A percentile compares a stretch with the other conserved stretches of the same genome.
Conservation (phyloP, 768 basidiomycete species). For the Naganishia vaughanmartiniae region DNA sequence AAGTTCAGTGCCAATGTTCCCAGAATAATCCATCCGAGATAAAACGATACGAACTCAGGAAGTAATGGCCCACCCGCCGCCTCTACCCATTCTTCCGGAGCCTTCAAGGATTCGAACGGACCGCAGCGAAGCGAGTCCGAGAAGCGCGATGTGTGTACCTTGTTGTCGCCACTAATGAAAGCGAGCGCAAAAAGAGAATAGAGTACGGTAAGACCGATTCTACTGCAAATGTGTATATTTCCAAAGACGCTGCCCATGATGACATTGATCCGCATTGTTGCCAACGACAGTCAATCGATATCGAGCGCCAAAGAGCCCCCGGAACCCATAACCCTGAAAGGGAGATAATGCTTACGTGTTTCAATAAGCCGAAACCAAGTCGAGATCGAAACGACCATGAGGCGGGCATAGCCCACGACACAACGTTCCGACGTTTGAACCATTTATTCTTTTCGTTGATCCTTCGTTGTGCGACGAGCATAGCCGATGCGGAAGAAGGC, state of each 20-base stretch:
- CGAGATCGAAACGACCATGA: not conserved
- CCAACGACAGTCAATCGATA: conserved; percentile 22
- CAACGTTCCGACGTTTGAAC: not conserved
- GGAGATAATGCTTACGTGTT: conserved; percentile 21
- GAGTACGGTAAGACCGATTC: conserved; percentile 23
- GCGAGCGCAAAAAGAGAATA: conserved; percentile 16
- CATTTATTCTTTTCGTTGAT: not conserved
- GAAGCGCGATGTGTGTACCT: not conserved
- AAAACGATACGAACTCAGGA: conserved; percentile 22
- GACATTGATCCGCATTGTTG: conserved; percentile 18
- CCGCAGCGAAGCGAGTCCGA: conserved; percentile 13
- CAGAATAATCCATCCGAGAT: not conserved
- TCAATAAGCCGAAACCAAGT: conserved; percentile 5
- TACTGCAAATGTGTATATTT: not conserved
- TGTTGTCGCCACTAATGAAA: conserved; percentile 15
- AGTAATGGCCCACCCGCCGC: conserved; percentile 20
- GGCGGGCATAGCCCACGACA: conserved; percentile 4
- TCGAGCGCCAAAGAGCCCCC: conserved; percentile 14
- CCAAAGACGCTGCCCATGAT: not conserved
- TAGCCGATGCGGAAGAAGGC: conserved; percentile 13
- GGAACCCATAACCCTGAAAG: not conserved
- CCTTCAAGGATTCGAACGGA: not conserved
- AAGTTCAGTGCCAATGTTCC: conserved; percentile 13
- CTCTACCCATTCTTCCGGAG: conserved; percentile 13
- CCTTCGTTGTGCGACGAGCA: conserved; percentile 9